Base-by-base conservation (phyloP, 495 filamentous ascomycete genomes). In the Xylaria flabelliformis region DNA sequence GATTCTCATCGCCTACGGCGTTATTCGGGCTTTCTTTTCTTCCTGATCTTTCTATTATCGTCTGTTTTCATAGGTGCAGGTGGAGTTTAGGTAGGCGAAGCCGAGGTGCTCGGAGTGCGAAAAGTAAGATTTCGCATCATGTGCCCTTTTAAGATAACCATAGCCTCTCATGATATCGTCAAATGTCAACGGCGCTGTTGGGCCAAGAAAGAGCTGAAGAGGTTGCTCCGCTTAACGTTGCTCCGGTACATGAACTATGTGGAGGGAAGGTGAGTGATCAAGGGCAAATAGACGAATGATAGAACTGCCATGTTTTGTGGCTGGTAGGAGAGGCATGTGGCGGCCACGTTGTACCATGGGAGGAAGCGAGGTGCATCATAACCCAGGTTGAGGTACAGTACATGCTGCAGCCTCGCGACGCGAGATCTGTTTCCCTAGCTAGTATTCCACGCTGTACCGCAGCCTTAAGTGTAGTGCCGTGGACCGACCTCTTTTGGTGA, bases 191-290 rank as follows among this genome's bases (percentile, higher is more conserved):
- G 42, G 59, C 58, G 15, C 46, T 29, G 59, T 42, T 26, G 46
- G 24, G 69, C 69, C 69, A 71, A 71, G 69, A 55, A 53, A 26
- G 59, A 64, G 69, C 69, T 71, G 69, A 71, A 64, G 19, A 59
- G 24, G 44, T 53, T 29, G 64, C 64, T 36, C 53, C 64, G 26
- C 44, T 24, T 53, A 61, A 34, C 41, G n/a, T 46, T 50, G 55
- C 46, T 56, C 19, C 48, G 69, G 69, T 64, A 64, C 44, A 61
- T 64, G 65, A 69, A 59, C 53, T 46, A 42, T 69, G 69, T 42
- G 59, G 61, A 62, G 69, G n/a, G n/a, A 5, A 53, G 64, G 29
- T 36, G 29, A 41, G 34, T 8, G 29, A 9, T 29, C 12, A n/a
- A 53, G 64, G 64, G 64, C 21, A 32, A 41, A 34, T 32, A n/a